Evolutionary conservation across 2,329 filamentous ascomycete genomes (phyloP).

Genomic region (Blumeria graminis): DNA sequence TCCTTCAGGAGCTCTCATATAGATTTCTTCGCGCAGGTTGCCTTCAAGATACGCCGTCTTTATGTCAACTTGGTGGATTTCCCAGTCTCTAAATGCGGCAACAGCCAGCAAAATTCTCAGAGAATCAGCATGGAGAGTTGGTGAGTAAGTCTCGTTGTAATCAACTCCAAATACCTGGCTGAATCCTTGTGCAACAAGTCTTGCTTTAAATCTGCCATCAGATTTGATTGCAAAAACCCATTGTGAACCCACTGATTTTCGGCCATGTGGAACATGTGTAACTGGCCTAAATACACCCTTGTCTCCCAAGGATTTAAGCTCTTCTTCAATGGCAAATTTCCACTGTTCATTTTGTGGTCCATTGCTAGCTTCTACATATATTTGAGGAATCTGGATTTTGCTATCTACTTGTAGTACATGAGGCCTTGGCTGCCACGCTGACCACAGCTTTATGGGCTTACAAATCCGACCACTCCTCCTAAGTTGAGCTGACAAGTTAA

Average conservation of each 20-base stretch:
- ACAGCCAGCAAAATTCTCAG: neutral
- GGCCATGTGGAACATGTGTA: neutral
- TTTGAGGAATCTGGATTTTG: neutral
- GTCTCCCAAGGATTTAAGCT: neutral
- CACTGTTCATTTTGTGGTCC: neutral
- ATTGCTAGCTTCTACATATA: neutral
- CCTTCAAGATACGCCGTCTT: neutral
- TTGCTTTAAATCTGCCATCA: neutral
- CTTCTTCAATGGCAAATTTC: neutral
- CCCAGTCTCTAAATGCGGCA: neutral
- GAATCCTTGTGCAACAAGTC: neutral
- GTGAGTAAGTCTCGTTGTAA: neutral
- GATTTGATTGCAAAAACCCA: neutral
- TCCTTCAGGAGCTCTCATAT: neutral
- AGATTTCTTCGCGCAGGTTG: neutral
- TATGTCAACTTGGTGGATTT: neutral
- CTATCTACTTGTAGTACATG: neutral
- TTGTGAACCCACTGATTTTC: neutral
- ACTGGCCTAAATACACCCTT: neutral
- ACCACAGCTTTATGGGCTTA: neutral
- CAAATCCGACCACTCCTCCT: neutral
- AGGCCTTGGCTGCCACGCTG: neutral
- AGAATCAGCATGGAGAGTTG: neutral
- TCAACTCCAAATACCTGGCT: neutral
- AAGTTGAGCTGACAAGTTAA: neutral